Evolutionary conservation across 2,329 filamentous ascomycete genomes (phyloP).

Genomic region (Scedosporium aurantiacum): DNA sequence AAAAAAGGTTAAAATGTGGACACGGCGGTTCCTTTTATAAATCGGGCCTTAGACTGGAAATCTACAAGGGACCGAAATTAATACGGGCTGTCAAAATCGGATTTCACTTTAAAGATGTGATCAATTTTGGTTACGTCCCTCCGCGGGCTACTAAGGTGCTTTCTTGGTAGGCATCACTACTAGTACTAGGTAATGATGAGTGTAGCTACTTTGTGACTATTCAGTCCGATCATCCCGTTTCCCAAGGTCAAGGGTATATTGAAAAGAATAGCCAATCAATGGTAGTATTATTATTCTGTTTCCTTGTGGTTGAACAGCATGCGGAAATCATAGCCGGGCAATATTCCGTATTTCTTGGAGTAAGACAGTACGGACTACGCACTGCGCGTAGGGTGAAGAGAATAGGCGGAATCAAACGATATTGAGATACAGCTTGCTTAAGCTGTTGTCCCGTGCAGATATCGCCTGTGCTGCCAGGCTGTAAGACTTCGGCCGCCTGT

Average conservation of each 20-base stretch:
- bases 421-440: not conserved
- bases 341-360: not conserved
- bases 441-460: not conserved
- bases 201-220: too few relatives aligned
- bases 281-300: too few relatives aligned
- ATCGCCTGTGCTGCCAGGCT: too few relatives aligned
- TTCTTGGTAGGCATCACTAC: too few relatives aligned
- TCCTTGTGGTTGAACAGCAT: too few relatives aligned
- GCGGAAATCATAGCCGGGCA: not conserved
- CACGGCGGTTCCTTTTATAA: not conserved
- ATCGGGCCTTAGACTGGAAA: not conserved
- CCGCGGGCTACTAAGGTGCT: not conserved
- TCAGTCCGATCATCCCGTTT: too few relatives aligned
- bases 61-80: not conserved
- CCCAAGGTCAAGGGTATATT: too few relatives aligned
- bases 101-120: not conserved
- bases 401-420: not conserved
- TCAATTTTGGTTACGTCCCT: not conserved
- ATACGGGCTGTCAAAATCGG: not conserved
- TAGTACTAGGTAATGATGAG: too few relatives aligned
- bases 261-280: too few relatives aligned
- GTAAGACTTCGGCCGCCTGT: too few relatives aligned
- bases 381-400: too few relatives aligned
- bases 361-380: too few relatives aligned
- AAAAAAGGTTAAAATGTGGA: not conserved